Conservation (phyloP, 2,329 filamentous ascomycete genomes). For the Ceratocystis papillata region DNA sequence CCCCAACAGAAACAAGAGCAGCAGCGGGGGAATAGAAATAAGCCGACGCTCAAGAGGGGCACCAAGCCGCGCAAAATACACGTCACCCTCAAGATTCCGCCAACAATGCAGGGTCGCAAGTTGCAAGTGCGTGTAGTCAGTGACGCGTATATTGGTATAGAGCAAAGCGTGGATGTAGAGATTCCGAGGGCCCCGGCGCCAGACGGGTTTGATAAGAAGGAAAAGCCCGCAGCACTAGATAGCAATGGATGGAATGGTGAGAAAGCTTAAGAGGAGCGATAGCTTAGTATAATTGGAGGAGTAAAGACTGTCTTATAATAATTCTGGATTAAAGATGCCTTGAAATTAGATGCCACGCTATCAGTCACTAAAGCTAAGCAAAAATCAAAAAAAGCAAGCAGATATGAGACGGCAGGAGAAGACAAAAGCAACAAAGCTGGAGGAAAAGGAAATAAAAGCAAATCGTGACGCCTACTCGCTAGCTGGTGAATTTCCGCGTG, state of each 20-base stretch:
- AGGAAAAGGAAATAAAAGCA: neutral
- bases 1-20: conserved; percentile 12
- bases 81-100: conserved; percentile 33
- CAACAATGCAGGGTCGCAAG: conserved; percentile 41
- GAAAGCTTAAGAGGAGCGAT: neutral
- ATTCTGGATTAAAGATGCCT: too few species aligned
- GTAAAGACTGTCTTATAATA: neutral
- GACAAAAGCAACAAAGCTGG: too few species aligned
- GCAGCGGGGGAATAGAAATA: conserved; percentile 2
- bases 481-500: neutral
- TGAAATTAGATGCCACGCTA: too few species aligned
- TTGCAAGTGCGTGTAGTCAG: conserved; percentile 70
- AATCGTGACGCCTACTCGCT: neutral
- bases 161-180: conserved; percentile 41
- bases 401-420: too few species aligned
- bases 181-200: conserved; percentile 39
- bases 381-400: too few species aligned
- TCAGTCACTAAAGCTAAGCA: too few species aligned
- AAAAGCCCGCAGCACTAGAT: conserved; percentile 11
- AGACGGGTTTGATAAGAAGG: conserved; percentile 21
- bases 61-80: conserved; percentile 14
- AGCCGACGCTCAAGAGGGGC: conserved; percentile 14
- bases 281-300: neutral
- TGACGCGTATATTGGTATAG: conserved; percentile 76
- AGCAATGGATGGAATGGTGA: neutral